Base-by-base conservation (phyloP, 495 filamentous ascomycete species). In the Podospora bellae-mahoneyi region DNA sequence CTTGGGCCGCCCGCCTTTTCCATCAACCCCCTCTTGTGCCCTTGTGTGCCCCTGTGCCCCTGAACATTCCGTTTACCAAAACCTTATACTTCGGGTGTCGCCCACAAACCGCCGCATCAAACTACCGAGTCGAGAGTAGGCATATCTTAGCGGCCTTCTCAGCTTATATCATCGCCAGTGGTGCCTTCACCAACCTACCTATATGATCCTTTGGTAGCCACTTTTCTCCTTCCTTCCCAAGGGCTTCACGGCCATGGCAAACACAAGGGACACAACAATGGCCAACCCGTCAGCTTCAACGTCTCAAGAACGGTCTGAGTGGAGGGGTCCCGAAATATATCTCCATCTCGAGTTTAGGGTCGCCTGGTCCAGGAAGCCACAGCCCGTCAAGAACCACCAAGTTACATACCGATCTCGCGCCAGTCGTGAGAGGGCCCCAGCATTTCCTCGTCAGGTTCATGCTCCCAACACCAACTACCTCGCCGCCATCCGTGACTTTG, bases 261-360 rank as follows among this genome's bases (percentile, higher is more conserved):
- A 58, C 55, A 6, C 39, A 48, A 48, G 39, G 39, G 39, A 48
- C 39, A 48, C 9, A 48, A 48, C 9, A 10, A 48, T 48, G n/a
- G 5, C 67, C 39, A 55, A 26, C 10, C 30, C 23, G n/a, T 26
- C 53, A 53, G 27, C 65, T 30, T 70, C 72, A 44, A 44, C 68
- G 70, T 58, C 73, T 77, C 78, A 74, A 71, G 77, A 32, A 66
- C 76, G 54, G 56, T 63, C 28, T 30, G 65, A 78, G 63, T 68
- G 65, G 54, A 56, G 70, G 28, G 73, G 75, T 26, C 82, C 82
- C 59, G 80, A 82, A 55, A 71, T 84, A 32, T 83, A 82, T 57
- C 71, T 84, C 1, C 79, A 82, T 28, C 67, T 84, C 65, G 80
- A 80, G 64, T 82, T 82, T 44, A 77, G 81, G 39, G 72, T 84